Evolutionary conservation across 2,329 filamentous ascomycete species (phyloP).

Genomic region (Penicillium oxalicum): DNA sequence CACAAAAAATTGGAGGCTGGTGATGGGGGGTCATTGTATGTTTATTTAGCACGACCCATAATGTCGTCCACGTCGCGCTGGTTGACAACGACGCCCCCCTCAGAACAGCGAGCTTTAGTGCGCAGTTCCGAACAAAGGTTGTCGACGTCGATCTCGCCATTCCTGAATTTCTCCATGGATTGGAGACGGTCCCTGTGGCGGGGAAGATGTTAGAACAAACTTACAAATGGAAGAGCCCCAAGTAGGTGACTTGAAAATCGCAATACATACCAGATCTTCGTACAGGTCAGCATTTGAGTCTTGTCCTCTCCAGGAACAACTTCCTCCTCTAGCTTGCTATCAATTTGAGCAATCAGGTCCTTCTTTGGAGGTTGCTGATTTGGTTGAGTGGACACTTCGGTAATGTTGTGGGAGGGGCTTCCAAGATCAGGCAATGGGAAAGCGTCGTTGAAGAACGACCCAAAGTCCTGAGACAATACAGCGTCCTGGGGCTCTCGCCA

Average conservation of each 20-base stretch:
- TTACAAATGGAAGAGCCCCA: background rate
- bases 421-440: conserved; percentile 71
- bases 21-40: background rate
- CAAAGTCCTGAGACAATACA: conserved; percentile 65
- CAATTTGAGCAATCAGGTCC: conserved; percentile 71
- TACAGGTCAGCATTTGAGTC: conserved; percentile 69
- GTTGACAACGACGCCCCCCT: conserved; percentile 81
- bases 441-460: conserved; percentile 68
- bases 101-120: conserved; percentile 89
- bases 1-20: background rate
- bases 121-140: conserved; percentile 86
- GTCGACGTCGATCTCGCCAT: conserved; percentile 89
- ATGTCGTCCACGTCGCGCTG: conserved; percentile 82
- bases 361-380: conserved; percentile 48
- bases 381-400: conserved; percentile 28
- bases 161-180: conserved; percentile 78
- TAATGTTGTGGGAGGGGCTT: conserved; percentile 66
- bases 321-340: conserved; percentile 61
- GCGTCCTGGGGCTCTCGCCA: conserved; percentile 88
- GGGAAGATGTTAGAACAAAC: conserved; percentile 39
- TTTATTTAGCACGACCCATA: conserved; percentile 45
- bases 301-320: conserved; percentile 57
- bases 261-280: conserved; percentile 80
- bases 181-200: conserved; percentile 76
- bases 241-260: background rate